Evolutionary conservation across 345 rosid species (phyloP).

Genomic region (Hibiscus tridactylites): DNA sequence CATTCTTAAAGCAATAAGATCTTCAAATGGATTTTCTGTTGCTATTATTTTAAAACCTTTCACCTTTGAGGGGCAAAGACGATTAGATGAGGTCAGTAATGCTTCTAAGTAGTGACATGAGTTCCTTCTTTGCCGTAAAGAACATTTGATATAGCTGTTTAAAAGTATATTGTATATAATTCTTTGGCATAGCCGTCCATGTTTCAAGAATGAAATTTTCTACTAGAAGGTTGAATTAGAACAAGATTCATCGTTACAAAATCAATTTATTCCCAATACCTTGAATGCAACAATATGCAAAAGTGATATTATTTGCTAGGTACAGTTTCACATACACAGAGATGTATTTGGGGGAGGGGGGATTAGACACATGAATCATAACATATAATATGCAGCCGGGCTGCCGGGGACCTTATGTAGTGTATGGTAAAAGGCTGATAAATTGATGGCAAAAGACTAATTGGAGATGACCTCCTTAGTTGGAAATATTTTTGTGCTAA

Average conservation of each 20-base stretch:
- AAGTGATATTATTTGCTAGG: neutral
- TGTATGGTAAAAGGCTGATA: neutral
- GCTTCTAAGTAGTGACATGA: neutral
- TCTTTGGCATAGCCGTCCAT: neutral
- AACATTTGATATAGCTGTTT: neutral
- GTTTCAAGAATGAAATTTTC: neutral
- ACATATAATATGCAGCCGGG: neutral
- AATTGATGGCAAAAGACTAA: neutral
- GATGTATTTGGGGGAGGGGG: neutral
- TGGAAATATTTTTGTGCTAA: neutral
- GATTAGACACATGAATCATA: neutral
- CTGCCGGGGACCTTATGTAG: neutral
- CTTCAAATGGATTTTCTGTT: slow-evolving; percentile 46
- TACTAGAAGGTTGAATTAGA: neutral
- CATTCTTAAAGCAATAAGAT: slow-evolving; percentile 48
- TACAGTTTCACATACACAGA: no score
- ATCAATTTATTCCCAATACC: neutral
- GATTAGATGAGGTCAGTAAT: slow-evolving; percentile 61
- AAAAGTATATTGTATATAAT: neutral
- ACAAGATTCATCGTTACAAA: neutral
- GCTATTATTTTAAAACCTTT: slow-evolving; percentile 79
- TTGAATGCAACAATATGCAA: neutral
- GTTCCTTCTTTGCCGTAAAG: neutral
- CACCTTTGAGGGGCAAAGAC: slow-evolving; percentile 88
- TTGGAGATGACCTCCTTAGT: neutral